Percentiles rank a stretch among this genome's conserved stretches.
phyloP scores from a whole-genome alignment of 148 eudicot genomes.

The Suaeda aralocaspica region DNA sequence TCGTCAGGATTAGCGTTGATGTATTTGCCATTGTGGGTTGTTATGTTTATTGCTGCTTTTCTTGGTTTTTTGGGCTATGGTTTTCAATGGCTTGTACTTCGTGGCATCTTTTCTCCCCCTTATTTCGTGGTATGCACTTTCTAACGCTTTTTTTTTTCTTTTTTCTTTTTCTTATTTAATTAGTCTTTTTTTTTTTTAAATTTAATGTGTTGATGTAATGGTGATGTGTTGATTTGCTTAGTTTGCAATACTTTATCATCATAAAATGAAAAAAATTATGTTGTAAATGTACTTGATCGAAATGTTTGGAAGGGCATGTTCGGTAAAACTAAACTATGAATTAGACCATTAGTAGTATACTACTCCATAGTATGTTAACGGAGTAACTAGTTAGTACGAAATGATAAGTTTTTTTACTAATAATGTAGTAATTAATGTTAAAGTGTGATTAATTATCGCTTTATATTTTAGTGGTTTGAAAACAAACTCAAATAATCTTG shows the following conservation, averaged over 20 bases:
- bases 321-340: no score
- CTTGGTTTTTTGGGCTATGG: constrained; percentile 82
- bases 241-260: background rate
- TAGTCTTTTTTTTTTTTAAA: background rate
- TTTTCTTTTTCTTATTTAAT: background rate
- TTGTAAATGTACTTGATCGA: no score
- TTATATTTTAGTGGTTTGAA: no score
- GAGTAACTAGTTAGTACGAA: no score
- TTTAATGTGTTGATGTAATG: background rate
- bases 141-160: background rate
- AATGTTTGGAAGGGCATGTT: no score
- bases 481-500: no score
- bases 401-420: no score
- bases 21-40: constrained; percentile 59
- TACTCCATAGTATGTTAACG: no score
- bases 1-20: constrained; percentile 75
- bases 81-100: constrained; percentile 65
- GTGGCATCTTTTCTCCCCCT: constrained; percentile 45
- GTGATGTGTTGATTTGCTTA: no score
- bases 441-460: no score
- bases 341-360: no score
- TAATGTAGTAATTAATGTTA: no score
- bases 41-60: constrained; percentile 59
- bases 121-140: constrained; percentile 54
- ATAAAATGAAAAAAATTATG: background rate